A percentile compares a stretch with the other conserved stretches of the same genome.
phyloP scores from a whole-genome alignment of 2,329 filamentous ascomycete species.

The Hymenoscyphus salicellus region DNA sequence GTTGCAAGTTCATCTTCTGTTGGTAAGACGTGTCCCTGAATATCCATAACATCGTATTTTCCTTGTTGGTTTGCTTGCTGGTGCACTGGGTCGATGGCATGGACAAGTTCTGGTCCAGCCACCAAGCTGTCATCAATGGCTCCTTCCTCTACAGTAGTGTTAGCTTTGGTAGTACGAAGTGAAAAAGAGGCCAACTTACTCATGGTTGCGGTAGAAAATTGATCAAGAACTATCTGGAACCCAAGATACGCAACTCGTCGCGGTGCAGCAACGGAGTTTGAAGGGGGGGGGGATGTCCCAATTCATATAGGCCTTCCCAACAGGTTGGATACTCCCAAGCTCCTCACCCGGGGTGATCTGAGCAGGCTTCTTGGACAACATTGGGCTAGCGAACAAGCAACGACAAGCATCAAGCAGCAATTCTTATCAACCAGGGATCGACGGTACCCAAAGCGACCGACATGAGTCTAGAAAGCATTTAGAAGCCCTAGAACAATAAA shows the following conservation, averaged over 20 bases:
- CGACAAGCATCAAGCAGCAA: neutral
- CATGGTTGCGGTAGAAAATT: neutral
- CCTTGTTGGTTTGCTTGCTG: neutral
- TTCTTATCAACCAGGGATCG: neutral
- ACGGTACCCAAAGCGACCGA: neutral
- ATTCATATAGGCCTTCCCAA: neutral
- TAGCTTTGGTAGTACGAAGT: neutral
- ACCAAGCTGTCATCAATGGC: neutral
- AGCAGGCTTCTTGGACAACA: neutral
- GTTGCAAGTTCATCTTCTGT: slow-evolving; percentile 61
- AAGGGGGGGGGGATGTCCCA: neutral
- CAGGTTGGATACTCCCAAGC: neutral
- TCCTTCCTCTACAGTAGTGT: neutral
- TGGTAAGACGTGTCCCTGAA: slow-evolving; percentile 22
- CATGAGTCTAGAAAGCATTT: neutral
- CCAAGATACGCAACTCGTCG: neutral
- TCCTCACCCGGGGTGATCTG: neutral
- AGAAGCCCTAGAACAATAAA: neutral
- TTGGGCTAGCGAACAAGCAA: no score
- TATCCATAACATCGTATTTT: slow-evolving; percentile 10
- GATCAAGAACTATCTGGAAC: neutral
- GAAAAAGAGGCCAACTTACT: neutral
- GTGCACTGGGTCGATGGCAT: neutral
- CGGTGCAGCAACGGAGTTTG: neutral
- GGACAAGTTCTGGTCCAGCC: neutral